phyloP scores from a whole-genome alignment of 441 rosid genomes.

The Dalechampia spathulata region DNA sequence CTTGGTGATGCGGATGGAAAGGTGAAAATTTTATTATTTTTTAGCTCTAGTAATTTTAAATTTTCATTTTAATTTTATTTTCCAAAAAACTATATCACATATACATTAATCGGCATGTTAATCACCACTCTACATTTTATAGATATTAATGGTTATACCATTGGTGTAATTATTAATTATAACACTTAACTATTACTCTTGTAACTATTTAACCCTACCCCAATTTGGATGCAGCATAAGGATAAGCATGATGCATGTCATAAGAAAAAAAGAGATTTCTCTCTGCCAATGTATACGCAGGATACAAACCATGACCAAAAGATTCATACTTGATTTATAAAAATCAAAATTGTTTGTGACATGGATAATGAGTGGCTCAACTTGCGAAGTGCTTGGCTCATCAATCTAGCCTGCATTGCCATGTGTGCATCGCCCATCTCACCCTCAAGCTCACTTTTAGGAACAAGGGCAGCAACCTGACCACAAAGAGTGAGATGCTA shows the following conservation, averaged over 20 bases:
- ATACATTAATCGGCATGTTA: too few species aligned
- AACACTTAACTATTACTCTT: too few species aligned
- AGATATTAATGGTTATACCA: too few species aligned
- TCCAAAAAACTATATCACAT: too few species aligned
- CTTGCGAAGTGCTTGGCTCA: slow-evolving; percentile 98
- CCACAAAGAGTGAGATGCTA: not conserved
- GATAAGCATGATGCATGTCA: not conserved
- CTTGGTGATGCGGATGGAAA: too few species aligned
- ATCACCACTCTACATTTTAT: too few species aligned
- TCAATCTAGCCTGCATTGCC: slow-evolving; percentile 99
- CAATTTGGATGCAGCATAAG: too few species aligned
- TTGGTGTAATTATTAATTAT: too few species aligned
- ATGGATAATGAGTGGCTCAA: slow-evolving; percentile 84
- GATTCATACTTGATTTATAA: slow-evolving; percentile 73
- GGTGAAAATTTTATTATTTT: too few species aligned
- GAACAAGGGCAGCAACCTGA: slow-evolving; percentile 98
- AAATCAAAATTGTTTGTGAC: slow-evolving; percentile 76
- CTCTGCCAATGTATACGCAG: not conserved
- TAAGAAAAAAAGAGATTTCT: slow-evolving; percentile 1
- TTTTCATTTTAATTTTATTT: too few species aligned
- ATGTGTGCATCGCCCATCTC: slow-evolving; percentile 99
- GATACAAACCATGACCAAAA: slow-evolving; percentile 3
- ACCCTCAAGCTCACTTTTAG: slow-evolving; percentile 94
- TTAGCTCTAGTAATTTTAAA: too few species aligned
- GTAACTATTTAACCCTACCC: too few species aligned